Evolutionary conservation across 768 basidiomycete species (phyloP).

Genomic region (Candolleomyces efflorescens): DNA sequence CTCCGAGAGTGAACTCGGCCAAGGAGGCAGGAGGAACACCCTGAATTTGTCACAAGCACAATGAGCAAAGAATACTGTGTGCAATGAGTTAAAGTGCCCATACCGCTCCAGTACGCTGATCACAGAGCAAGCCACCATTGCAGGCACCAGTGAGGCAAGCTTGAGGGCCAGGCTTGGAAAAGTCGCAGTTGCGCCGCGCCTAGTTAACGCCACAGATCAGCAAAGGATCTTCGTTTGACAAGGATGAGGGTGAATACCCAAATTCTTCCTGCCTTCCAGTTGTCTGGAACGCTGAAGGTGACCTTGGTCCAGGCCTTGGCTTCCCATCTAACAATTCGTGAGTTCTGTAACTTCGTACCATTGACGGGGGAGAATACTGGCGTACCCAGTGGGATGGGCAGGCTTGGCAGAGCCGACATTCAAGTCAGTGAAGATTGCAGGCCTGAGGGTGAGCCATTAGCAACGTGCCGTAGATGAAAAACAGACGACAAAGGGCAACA

Average conservation of each 20-base stretch:
- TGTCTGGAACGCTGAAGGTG: slow-evolving; percentile 52
- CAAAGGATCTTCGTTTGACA: neutral
- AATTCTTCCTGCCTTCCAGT: slow-evolving; percentile 63
- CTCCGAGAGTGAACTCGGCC: slow-evolving; percentile 63
- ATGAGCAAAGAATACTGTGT: neutral
- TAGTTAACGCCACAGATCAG: slow-evolving; percentile 15
- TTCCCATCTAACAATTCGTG: slow-evolving; percentile 31
- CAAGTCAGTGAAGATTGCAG: slow-evolving; percentile 55
- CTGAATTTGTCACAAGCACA: slow-evolving; percentile 16
- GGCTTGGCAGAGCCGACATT: slow-evolving; percentile 47
- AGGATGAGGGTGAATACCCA: slow-evolving; percentile 27
- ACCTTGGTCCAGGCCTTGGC: slow-evolving; percentile 33
- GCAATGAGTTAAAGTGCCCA: neutral
- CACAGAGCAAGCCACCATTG: slow-evolving; percentile 63
- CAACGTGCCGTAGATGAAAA: neutral
- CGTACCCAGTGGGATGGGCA: slow-evolving; percentile 41
- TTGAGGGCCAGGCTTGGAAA: slow-evolving; percentile 48
- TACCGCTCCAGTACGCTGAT: slow-evolving; percentile 43
- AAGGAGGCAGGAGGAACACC: slow-evolving; percentile 67
- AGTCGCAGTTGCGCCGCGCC: slow-evolving; percentile 65
- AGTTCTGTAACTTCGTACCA: neutral
- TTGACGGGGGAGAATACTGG: neutral
- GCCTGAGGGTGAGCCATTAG: slow-evolving; percentile 21
- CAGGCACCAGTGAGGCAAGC: slow-evolving; percentile 66
- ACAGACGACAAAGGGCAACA: slow-evolving; percentile 6